Evolutionary conservation across 2,329 filamentous ascomycete species (phyloP), one percentile per base, ranked within the genome.

Genomic region (Didymosphaeria variabile): DNA sequence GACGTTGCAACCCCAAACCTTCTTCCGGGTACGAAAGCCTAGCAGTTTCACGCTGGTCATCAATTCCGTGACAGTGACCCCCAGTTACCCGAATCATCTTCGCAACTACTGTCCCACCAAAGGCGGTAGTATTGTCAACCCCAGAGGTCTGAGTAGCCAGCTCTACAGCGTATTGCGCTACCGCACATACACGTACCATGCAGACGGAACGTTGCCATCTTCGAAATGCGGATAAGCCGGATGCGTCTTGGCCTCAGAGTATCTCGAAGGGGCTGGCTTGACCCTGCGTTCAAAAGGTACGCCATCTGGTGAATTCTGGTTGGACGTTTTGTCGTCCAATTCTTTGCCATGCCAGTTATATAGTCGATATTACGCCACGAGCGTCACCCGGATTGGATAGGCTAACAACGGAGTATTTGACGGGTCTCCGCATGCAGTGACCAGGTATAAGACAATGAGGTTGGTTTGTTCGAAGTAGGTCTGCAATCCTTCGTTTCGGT

Each of bases 371-470:
- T 45, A 17, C 29, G 12, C 21, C 29, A n/a, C n/a, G n/a, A 12
- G 3, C 26, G 6, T 36, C 31, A n/a, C 17, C 29, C 5, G 26
- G 38, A 36, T n/a, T 17, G 2, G 17, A 26, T n/a, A 46, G 42
- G 42, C 12, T 55, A 36, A 34, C 13, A 26, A 17, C 53, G 42
- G 53, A 55, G 31, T 26, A 38, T 6, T 29, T 47, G n/a, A 46
- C 53, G 53, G 53, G 13, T 55, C 53, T 47, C 53, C 53, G 31
- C 53, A 55, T 19, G n/a, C 34, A 40, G 15, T 46, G 29, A n/a
- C 9, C 1, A 17, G n/a, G 5, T 47, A 55, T 55, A 46, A 47
- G 19, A 47, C 9, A 26, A 23, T 23, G 7, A 5, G n/a, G 5
- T 8, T 19, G 3, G n/a, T 17, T 23, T 19, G 5, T 55, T 21